Evolutionary conservation across 202 grass and related monocot genomes (phyloP), one percentile per base, ranked within the genome.

Genomic region (Elaeis oleifera): DNA sequence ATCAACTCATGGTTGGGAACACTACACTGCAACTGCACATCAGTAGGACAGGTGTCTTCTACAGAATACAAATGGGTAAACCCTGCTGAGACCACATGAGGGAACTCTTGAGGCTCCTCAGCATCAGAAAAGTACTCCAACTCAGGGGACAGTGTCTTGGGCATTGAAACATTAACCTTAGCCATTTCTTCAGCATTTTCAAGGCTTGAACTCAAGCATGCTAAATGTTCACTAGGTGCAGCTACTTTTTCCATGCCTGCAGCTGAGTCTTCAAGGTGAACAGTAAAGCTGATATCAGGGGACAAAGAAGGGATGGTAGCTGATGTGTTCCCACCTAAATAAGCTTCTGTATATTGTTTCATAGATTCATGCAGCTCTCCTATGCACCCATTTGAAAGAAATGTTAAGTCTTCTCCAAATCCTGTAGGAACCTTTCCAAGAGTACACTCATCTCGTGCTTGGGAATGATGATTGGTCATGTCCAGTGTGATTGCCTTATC

Each of bases 161-260:
- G 20, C 8, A 44, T 44, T 53, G 66, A 64, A 63, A 83, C 66
- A 19, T 29, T 67, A 14, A 11, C 20, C 24, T 51, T 20, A 70
- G 54, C 19, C 18, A 69, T 70, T 83, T 73, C 51, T 70, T 79
- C 60, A 83, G 73, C 28, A 66, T 73, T 21, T 67, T 59, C 58
- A 64, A 54, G 19, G 62, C 54, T 28, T 50, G 57, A 79, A 54
- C 59, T 75, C 71, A 2, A 44, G 36, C 9, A 13, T 44, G 11
- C 9, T 44, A 44, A 9, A 44, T 44, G 36, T 44, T 11, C 36
- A 44, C 36, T 14, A 13, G 28, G 28, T 31, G 36, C 36, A 44
- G 13, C 36, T 44, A 44, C 9, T 44, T 44, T 44, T 44, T 44
- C 36, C 36, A 44, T 44, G 11, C 13, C 36, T 44, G 36, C 36